Evolutionary conservation across 768 basidiomycete species (phyloP).

Genomic region (Tylopilus cervinicoccineus): DNA sequence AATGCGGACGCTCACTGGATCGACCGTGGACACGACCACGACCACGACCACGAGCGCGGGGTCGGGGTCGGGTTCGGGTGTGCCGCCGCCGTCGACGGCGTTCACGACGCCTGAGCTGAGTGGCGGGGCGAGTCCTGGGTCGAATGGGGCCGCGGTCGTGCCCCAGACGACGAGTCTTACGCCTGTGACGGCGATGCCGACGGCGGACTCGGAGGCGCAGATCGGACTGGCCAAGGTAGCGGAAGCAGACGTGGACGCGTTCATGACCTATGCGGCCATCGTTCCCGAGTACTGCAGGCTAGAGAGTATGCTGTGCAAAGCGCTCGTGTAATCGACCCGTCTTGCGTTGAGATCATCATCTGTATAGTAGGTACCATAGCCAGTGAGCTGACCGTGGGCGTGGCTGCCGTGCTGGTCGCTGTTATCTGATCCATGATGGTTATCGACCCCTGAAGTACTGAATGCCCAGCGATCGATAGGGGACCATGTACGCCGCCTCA

Average conservation of each 20-base stretch:
- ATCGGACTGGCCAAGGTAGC: slow-evolving; percentile 79
- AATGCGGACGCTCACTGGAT: slow-evolving; percentile 54
- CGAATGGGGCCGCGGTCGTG: slow-evolving; percentile 26
- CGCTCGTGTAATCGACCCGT: slow-evolving; percentile 37
- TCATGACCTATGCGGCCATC: slow-evolving; percentile 81
- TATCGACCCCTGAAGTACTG: too few relatives aligned
- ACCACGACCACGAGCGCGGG: slow-evolving; percentile 34
- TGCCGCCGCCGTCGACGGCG: slow-evolving; percentile 47
- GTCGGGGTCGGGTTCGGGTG: too few relatives aligned
- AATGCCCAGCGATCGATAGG: too few relatives aligned
- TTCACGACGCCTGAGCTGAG: slow-evolving; percentile 63
- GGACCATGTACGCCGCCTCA: too few relatives aligned
- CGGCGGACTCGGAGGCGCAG: slow-evolving; percentile 68
- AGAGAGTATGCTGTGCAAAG: slow-evolving; percentile 74
- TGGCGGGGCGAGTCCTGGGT: slow-evolving; percentile 31
- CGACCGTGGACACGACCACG: slow-evolving; percentile 34
- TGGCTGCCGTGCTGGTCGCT: too few relatives aligned
- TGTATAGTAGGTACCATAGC: too few relatives aligned
- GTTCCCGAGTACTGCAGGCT: slow-evolving; percentile 80
- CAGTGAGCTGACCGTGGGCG: too few relatives aligned
- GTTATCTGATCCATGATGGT: too few relatives aligned
- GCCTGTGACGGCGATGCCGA: slow-evolving; percentile 68
- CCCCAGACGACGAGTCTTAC: slow-evolving; percentile 56
- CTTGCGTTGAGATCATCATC: too few relatives aligned
- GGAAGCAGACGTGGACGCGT: slow-evolving; percentile 79